Base-by-base conservation (phyloP, 148 eudicot species). In the Cornus florida region DNA sequence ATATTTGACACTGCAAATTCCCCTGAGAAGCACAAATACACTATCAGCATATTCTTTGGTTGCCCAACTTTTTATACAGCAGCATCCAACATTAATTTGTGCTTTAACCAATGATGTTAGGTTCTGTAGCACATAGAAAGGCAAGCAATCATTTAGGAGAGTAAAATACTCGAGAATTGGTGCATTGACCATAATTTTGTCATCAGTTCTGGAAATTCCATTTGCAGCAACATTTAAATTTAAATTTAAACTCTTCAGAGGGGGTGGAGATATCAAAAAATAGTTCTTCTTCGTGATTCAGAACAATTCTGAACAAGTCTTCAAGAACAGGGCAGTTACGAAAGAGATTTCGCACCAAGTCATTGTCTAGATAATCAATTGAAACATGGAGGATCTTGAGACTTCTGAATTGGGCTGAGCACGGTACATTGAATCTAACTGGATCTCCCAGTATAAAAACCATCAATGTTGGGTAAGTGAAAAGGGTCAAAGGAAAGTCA, bases 341-440 rank as follows among this genome's bases (percentile, higher is more conserved):
- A 64, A 78, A 70, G 56, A 78, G 74, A 64, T 70, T 69, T 64
- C 57, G 38, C 3, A 74, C 41, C 16, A 70, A 33, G 22, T 32
- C 33, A 56, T 41, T 31, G 41, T 43, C 43, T 8, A 74, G 80
- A 70, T 9, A 5, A 38, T 32, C 7, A 53, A 70, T 13, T 39
- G 67, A 78, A 70, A 78, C 72, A 19, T 33, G 16, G 46, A 78
- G 80, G 80, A 33, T 17, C 50, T 70, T 78, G 67, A 78, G 80
- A 78, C 65, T 56, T 5, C 74, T 68, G 59, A 70, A 78, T 24
- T 38, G 17, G 28, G 32, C 80, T n/a, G 68, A 70, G 69, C 38
- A 20, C 20, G 38, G 20, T 1, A 17, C 10, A 11, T 48, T 7
- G 53, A 48, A 24, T 48, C 17, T 35, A 35, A 35, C 12, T 7